A percentile compares a stretch with the other conserved stretches of the same genome.
Evolutionary conservation across 2,329 filamentous ascomycete species (phyloP).

Genomic region (Paradendryphiella salina): DNA sequence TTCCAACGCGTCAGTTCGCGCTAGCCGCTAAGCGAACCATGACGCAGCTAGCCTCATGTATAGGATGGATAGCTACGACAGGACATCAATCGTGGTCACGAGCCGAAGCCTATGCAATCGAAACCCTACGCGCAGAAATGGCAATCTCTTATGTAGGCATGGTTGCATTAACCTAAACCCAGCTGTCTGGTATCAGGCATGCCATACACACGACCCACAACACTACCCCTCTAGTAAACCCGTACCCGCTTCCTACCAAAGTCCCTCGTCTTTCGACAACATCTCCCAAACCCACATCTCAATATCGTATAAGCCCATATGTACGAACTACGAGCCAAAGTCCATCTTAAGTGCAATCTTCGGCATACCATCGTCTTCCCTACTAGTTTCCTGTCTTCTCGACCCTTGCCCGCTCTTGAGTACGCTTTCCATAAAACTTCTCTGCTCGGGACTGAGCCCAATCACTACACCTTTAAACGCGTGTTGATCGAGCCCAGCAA

Average conservation of each 20-base stretch:
- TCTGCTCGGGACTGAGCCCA: slow-evolving; percentile 70
- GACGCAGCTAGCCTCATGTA: slow-evolving; percentile 13
- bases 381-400: slow-evolving; percentile 55
- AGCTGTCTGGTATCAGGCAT: too few relatives aligned
- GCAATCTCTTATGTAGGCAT: too few relatives aligned
- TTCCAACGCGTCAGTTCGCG: slow-evolving; percentile 19
- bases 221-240: too few relatives aligned
- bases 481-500: slow-evolving; percentile 73
- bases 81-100: too few relatives aligned
- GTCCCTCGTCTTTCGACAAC: too few relatives aligned
- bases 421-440: slow-evolving; percentile 77
- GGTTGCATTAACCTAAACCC: too few relatives aligned
- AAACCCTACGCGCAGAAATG: too few relatives aligned
- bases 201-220: too few relatives aligned
- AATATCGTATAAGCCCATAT: too few relatives aligned
- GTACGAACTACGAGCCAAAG: slow-evolving; percentile 56
- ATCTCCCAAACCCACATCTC: too few relatives aligned
- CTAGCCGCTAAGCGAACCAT: slow-evolving; percentile 19
- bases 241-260: too few relatives aligned
- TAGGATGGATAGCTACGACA: too few relatives aligned
- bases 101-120: slow-evolving; percentile 9
- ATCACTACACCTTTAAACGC: slow-evolving; percentile 76
- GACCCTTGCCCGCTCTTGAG: slow-evolving; percentile 62
- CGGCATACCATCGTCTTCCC: slow-evolving; percentile 62
- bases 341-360: slow-evolving; percentile 95